Evolutionary conservation across 257 asterid species (phyloP).

Genomic region (Solanum clarkiae): DNA sequence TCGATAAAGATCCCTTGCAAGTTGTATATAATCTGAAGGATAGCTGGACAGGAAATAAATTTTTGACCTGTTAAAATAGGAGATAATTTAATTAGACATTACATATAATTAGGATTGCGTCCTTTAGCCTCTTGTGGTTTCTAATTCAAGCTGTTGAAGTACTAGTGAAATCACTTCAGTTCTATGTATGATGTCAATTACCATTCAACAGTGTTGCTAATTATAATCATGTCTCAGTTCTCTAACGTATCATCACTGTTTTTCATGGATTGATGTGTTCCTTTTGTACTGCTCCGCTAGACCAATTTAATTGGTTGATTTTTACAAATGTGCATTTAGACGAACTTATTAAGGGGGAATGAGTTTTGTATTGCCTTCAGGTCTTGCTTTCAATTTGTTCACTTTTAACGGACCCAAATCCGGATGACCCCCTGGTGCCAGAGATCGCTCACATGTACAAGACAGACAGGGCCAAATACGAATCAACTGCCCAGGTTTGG

Average conservation of each 20-base stretch:
- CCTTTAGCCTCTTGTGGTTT: not conserved
- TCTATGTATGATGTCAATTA: not conserved
- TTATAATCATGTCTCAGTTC: not conserved
- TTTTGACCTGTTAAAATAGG: not conserved
- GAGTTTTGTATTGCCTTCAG: slow-evolving; percentile 12
- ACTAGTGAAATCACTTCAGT: not conserved
- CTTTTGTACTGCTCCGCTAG: not conserved
- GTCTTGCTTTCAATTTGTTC: slow-evolving; percentile 78
- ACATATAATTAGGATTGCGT: not conserved
- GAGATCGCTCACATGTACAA: slow-evolving; percentile 91
- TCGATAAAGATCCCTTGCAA: not conserved
- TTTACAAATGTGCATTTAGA: not conserved
- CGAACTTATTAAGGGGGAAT: not conserved
- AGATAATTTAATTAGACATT: not conserved
- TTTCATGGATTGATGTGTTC: not conserved
- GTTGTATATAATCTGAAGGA: not conserved
- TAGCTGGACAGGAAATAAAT: not conserved
- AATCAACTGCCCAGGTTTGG: slow-evolving; percentile 85
- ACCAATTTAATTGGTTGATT: not conserved
- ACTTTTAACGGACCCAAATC: slow-evolving; percentile 77
- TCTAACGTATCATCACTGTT: not conserved
- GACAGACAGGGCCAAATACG: slow-evolving; percentile 66
- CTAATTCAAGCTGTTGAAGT: not conserved
- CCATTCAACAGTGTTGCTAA: not conserved
- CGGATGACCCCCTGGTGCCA: slow-evolving; percentile 76